Evolutionary conservation across 83 land plant species (phyloP).

Genomic region (Picea engelmannii): DNA sequence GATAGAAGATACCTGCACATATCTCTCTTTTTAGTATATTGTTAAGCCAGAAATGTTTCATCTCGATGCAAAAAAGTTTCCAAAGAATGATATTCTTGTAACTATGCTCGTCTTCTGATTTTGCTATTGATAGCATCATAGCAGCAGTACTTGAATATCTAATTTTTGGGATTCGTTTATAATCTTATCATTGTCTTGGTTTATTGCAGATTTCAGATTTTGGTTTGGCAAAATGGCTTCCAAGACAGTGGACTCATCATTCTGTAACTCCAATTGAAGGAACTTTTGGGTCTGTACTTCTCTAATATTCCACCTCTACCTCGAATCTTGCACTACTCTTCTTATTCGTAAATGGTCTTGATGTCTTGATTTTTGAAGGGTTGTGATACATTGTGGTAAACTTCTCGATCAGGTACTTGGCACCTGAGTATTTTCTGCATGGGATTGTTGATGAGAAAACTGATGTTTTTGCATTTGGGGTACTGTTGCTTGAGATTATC

Average conservation of each 20-base stretch:
- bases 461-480: conserved; percentile 55
- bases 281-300: conserved; percentile 78
- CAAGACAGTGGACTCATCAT: conserved; percentile 80
- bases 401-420: conserved; percentile 43
- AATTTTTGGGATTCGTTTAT: background rate
- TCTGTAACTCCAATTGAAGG: conserved; percentile 95
- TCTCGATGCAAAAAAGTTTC: background rate
- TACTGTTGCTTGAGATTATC: conserved; percentile 58
- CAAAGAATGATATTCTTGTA: background rate
- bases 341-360: background rate
- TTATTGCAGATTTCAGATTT: conserved; percentile 92
- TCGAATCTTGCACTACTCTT: background rate
- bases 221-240: conserved; percentile 92
- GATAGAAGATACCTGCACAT: background rate
- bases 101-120: background rate
- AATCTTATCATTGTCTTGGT: background rate
- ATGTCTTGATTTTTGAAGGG: background rate
- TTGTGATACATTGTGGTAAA: conserved; percentile 5
- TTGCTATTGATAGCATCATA: background rate
- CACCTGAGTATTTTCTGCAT: conserved; percentile 65
- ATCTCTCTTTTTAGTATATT: background rate
- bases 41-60: background rate
- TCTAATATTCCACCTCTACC: background rate
- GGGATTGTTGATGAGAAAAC: conserved; percentile 69
- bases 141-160: background rate